Evolutionary conservation across 1,284 basidiomycete genomes (phyloP).

Genomic region (Omphalotus olearius): DNA sequence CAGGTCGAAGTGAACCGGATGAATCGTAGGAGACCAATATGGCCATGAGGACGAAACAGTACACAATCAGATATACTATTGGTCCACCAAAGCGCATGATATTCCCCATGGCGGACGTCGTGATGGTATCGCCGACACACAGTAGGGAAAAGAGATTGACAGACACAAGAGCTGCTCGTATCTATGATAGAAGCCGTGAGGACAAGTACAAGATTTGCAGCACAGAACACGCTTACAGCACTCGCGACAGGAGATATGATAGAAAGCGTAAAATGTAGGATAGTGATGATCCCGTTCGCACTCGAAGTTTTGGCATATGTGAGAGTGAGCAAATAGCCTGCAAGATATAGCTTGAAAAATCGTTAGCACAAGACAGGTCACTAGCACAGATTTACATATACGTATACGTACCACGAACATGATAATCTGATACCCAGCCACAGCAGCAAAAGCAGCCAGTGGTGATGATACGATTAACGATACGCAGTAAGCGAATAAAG

Average conservation of each 20-base stretch:
- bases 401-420: conserved; percentile 53
- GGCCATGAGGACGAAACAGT: conserved; percentile 46
- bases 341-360: conserved; percentile 49
- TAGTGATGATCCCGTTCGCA: conserved; percentile 50
- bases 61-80: conserved; percentile 67
- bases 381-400: conserved; percentile 19
- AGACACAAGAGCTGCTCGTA: conserved; percentile 66
- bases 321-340: conserved; percentile 62
- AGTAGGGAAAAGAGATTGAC: conserved; percentile 76
- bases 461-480: conserved; percentile 63
- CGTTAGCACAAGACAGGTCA: neutral
- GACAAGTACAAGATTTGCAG: neutral
- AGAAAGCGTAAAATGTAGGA: conserved; percentile 68
- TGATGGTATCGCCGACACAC: conserved; percentile 56
- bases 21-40: conserved; percentile 60
- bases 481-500: conserved; percentile 66
- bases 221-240: conserved; percentile 42
- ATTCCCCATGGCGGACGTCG: conserved; percentile 41
- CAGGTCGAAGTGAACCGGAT: conserved; percentile 43
- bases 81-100: conserved; percentile 71
- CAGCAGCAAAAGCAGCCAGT: conserved; percentile 68
- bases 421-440: conserved; percentile 73
- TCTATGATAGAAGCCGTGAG: conserved; percentile 23
- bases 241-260: conserved; percentile 67
- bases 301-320: conserved; percentile 65